Conservation (phyloP, 2,329 filamentous ascomycete genomes). For the Fusarium sp. region DNA sequence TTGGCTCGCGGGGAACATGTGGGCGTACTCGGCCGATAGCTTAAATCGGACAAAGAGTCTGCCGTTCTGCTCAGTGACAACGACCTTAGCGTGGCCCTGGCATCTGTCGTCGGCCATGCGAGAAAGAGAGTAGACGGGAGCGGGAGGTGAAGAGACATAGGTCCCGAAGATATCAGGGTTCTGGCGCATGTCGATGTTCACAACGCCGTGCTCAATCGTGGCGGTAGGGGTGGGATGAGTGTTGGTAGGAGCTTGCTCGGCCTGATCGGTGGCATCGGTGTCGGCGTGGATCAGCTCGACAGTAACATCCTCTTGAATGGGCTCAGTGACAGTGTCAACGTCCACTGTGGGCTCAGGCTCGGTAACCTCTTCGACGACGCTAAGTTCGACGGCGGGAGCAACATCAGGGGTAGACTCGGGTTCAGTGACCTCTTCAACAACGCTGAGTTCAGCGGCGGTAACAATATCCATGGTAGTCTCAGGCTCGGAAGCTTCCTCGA, state of each 20-base stretch:
- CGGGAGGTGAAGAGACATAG: constrained; percentile 28
- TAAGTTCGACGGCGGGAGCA: neutral
- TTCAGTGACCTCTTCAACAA: neutral
- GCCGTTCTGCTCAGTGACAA: constrained; percentile 44
- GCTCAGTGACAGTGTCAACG: neutral
- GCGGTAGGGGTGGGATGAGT: constrained; percentile 1
- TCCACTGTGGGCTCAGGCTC: neutral
- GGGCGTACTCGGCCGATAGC: constrained; percentile 48
- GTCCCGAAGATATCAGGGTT: constrained; percentile 52
- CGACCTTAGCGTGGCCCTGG: constrained; percentile 48
- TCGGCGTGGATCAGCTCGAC: neutral
- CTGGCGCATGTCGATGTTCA: constrained; percentile 51
- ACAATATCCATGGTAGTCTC: neutral
- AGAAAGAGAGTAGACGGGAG: constrained; percentile 42
- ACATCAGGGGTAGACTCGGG: neutral
- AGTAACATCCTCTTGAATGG: neutral
- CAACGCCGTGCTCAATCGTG: constrained; percentile 36
- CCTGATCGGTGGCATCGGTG: neutral
- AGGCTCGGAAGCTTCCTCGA: neutral
- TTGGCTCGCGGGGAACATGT: constrained; percentile 47
- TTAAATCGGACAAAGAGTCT: constrained; percentile 54
- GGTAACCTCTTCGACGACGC: neutral
- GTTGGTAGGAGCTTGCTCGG: neutral
- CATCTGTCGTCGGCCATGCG: constrained; percentile 44
- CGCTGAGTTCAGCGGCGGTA: neutral